Evolutionary conservation across 805 yeast genomes (phyloP), one percentile per base, ranked within the genome.

Genomic region (Yarrowia deformans): DNA sequence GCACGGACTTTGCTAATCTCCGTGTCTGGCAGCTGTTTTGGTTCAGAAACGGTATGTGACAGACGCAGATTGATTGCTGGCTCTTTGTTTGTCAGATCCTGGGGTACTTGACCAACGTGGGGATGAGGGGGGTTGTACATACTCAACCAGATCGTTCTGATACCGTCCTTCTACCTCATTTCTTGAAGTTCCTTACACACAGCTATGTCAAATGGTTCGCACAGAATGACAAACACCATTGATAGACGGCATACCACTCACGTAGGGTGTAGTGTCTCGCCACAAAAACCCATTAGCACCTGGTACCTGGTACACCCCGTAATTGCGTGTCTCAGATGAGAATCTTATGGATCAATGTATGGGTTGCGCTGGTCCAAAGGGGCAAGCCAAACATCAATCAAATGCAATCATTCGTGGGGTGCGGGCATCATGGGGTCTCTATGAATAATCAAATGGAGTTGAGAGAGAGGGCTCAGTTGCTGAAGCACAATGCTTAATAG

Each of bases 391-490:
- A 34, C 55, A 18, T 54, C 43, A 12, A 35, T 23, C 60, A 54
- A 54, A 39, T 45, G 19, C 60, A 54, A 54, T 7, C 58, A 12
- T 8, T 43, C 58, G 43, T 54, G 60, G 60, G 35, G 39, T 18
- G 19, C 29, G 54, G 18, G 42, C 29, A 52, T 52, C 56, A 52
- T 52, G 60, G 60, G 45, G 43, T 37, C 16, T 19, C 35, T 54
- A 54, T 54, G 60, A 54, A 54, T 54, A 54, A 54, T 54, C 60
- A 54, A 23, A 32, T 32, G 19, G 43, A 13, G 12, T 10, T 35
- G 29, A 23, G 29, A 23, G 29, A 23, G 29, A 23, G 29, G 29
- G 4, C 29, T 4, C 29, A 2, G 4, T 23, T 23, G 29, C 29
- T 23, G 29, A 23, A 23, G 29, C 29, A 2, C 29, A 4, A 23